phyloP scores from a whole-genome alignment of 2,329 filamentous ascomycete species.

The Volutella citrinella region DNA sequence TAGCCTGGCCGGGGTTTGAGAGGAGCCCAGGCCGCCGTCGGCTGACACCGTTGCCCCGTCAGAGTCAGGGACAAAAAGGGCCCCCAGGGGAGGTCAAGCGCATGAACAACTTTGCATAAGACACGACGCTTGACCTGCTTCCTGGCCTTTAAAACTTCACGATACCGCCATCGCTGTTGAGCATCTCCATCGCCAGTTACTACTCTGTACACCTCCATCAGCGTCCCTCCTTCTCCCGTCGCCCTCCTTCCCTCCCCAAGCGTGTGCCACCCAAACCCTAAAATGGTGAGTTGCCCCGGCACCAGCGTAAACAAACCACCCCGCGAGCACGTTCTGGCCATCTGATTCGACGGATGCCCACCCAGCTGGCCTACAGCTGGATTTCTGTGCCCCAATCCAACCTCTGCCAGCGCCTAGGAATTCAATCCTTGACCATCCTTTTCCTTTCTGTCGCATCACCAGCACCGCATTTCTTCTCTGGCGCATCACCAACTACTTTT shows the following conservation, averaged over 20 bases:
- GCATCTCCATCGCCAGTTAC: conserved; percentile 1
- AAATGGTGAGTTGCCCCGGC: conserved; percentile 39
- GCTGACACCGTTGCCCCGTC: conserved; percentile 30
- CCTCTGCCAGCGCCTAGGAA: no score
- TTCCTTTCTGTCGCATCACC: no score
- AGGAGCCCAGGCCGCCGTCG: background rate
- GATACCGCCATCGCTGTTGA: conserved; percentile 6
- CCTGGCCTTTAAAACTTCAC: conserved; percentile 15
- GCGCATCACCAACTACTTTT: no score
- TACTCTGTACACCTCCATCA: conserved; percentile 1
- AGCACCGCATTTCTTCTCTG: no score
- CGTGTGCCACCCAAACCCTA: conserved; percentile 18
- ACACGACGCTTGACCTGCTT: conserved; percentile 19
- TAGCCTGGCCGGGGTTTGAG: background rate
- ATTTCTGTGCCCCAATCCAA: conserved; percentile 23
- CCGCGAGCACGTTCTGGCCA: conserved; percentile 21
- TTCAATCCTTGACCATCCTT: conserved; percentile 13
- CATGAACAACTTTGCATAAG: conserved; percentile 23
- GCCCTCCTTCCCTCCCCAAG: conserved; percentile 7
- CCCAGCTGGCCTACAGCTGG: conserved; percentile 19
- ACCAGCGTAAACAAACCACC: conserved; percentile 35
- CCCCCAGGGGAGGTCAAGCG: conserved; percentile 19
- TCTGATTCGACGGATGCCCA: conserved; percentile 31
- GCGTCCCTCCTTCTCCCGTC: conserved; percentile 5
- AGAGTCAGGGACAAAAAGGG: conserved; percentile 25